A percentile compares a stretch with the other conserved stretches of the same genome.
These are phyloP conservation scores for Bothriochloa decipiens DNA, from an alignment of 176 grass and related monocot species.

Conservation along the genomic window DNA sequence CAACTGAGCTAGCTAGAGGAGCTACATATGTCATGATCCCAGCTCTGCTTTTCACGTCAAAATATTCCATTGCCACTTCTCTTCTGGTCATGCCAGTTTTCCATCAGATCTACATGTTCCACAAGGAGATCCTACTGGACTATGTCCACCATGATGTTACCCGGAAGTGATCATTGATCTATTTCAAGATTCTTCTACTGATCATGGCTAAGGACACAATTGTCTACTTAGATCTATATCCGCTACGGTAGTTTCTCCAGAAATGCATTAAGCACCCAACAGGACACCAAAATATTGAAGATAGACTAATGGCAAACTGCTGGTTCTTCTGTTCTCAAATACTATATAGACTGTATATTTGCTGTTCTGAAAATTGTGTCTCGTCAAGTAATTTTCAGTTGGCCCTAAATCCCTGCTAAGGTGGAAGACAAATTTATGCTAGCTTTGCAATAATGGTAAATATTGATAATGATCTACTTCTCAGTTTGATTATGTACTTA, in stretches of 20 bases:
- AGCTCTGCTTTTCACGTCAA: slow-evolving; percentile 61
- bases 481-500: not conserved
- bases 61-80: slow-evolving; percentile 58
- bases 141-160: slow-evolving; percentile 80
- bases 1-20: slow-evolving; percentile 48
- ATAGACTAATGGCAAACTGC: no score
- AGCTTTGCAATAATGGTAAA: slow-evolving; percentile 50
- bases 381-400: not conserved
- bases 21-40: slow-evolving; percentile 63
- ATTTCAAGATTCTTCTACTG: slow-evolving; percentile 76
- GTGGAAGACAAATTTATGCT: not conserved
- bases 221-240: slow-evolving; percentile 57
- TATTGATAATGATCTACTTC: not conserved
- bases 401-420: not conserved
- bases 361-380: not conserved
- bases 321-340: not conserved
- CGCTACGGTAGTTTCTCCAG: no score
- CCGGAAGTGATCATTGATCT: slow-evolving; percentile 81
- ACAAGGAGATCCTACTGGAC: slow-evolving; percentile 92
- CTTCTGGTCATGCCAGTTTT: slow-evolving; percentile 64
- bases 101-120: slow-evolving; percentile 86
- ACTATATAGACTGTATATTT: not conserved
- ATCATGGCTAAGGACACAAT: slow-evolving; percentile 84
- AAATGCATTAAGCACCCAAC: no score
- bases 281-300: no score